These are phyloP conservation scores for Penicillium cinerascens DNA, from an alignment of 495 filamentous ascomycete species.

Conservation along the genomic window DNA sequence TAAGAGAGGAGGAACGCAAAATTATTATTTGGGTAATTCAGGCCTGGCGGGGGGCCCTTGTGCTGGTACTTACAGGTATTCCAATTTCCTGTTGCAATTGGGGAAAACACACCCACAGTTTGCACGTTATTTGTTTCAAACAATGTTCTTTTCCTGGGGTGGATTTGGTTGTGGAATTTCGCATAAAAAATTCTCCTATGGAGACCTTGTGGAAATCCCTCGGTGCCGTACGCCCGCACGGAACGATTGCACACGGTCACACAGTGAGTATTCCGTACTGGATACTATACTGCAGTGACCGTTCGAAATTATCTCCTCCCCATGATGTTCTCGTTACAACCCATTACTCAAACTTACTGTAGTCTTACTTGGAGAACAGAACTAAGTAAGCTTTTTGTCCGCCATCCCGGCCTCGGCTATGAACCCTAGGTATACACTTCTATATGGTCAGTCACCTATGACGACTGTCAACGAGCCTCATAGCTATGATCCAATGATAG, in stretches of 20 bases:
- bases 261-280: not conserved
- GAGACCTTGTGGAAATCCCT: slow-evolving; percentile 10
- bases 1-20: slow-evolving; percentile 23
- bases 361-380: not conserved
- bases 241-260: slow-evolving; percentile 3
- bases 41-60: not conserved
- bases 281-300: too few species aligned
- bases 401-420: not conserved
- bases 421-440: not conserved
- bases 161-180: not conserved
- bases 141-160: not conserved
- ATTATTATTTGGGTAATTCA: slow-evolving; percentile 26
- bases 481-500: not conserved
- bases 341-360: not conserved
- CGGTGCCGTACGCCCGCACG: slow-evolving; percentile 10
- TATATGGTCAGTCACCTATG: not conserved
- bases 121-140: not conserved
- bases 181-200: slow-evolving; percentile 7
- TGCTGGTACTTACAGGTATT: not conserved
- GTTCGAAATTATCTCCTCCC: not conserved
- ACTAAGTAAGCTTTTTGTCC: not conserved
- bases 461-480: slow-evolving; percentile 1
- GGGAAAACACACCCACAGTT: not conserved
- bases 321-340: not conserved
- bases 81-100: not conserved